Percentiles rank a stretch among this genome's conserved stretches.
These are phyloP conservation scores for Orbilia oligospora DNA, from an alignment of 2,329 filamentous ascomycete genomes.

Conservation along the genomic window DNA sequence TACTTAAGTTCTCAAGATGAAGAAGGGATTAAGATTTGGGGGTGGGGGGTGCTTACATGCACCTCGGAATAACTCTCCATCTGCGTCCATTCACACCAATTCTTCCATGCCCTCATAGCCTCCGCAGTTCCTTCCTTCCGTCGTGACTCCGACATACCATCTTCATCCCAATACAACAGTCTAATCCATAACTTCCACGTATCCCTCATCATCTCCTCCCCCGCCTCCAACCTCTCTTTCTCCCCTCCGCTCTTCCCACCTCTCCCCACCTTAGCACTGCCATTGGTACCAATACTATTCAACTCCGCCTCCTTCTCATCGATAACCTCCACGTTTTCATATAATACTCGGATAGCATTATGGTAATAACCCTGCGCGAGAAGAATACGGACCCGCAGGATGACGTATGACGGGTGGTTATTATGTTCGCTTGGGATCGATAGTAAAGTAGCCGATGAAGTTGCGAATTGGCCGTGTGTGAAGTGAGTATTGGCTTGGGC, in stretches of 20 bases:
- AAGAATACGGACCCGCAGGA: constrained; percentile 44
- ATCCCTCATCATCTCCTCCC: constrained; percentile 60
- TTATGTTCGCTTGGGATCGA: constrained; percentile 53
- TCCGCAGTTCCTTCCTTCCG: constrained; percentile 34
- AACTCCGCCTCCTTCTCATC: constrained; percentile 51
- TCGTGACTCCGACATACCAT: constrained; percentile 42
- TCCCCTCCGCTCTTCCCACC: not conserved
- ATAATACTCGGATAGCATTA: constrained; percentile 46
- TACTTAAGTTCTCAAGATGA: too few relatives aligned
- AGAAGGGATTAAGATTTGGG: too few relatives aligned
- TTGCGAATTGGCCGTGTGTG: constrained; percentile 57
- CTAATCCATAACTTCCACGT: constrained; percentile 54
- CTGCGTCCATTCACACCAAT: constrained; percentile 57
- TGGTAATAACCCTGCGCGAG: constrained; percentile 58
- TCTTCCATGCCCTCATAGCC: constrained; percentile 52
- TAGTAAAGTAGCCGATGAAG: constrained; percentile 52
- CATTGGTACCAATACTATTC: not conserved
- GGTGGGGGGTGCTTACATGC: constrained; percentile 31
- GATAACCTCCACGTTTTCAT: constrained; percentile 52
- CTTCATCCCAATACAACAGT: constrained; percentile 57
- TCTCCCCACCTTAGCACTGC: not conserved
- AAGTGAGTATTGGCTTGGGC: constrained; percentile 39
- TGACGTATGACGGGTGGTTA: constrained; percentile 53
- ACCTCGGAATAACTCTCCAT: constrained; percentile 53
- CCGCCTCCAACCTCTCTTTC: constrained; percentile 35